A percentile compares a stretch with the other conserved stretches of the same genome.
Evolutionary conservation across 2,329 filamentous ascomycete species (phyloP).

Genomic region (Arthrocladium fulminans): DNA sequence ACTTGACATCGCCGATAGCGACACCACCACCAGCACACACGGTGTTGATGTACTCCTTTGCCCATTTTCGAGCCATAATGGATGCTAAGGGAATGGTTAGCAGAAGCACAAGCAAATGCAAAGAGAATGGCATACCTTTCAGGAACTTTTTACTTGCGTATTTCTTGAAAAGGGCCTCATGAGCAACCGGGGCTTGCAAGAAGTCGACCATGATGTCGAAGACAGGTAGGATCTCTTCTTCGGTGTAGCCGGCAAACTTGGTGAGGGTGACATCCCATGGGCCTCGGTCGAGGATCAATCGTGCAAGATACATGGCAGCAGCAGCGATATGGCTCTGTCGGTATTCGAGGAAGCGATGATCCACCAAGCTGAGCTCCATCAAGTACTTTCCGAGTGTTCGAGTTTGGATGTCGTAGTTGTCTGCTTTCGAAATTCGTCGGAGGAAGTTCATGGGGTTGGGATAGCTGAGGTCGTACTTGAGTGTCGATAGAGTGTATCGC

Average conservation of each 20-base stretch:
- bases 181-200: slow-evolving; percentile 75
- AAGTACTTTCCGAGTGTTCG: slow-evolving; percentile 96
- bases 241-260: slow-evolving; percentile 87
- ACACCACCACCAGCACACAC: slow-evolving; percentile 14
- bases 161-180: slow-evolving; percentile 99
- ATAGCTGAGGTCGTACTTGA: slow-evolving; percentile 96
- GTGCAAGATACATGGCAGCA: slow-evolving; percentile 87
- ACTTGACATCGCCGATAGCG: slow-evolving; percentile 14
- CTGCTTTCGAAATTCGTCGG: slow-evolving; percentile 94
- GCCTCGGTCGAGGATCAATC: slow-evolving; percentile 80
- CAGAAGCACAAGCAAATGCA: slow-evolving; percentile 11
- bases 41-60: slow-evolving; percentile 58
- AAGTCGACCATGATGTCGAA: slow-evolving; percentile 96
- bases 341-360: slow-evolving; percentile 86
- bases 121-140: slow-evolving; percentile 59
- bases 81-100: slow-evolving; percentile 56
- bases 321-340: slow-evolving; percentile 85
- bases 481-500: slow-evolving; percentile 78
- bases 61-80: slow-evolving; percentile 85
- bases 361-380: slow-evolving; percentile 90
- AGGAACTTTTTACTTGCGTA: slow-evolving; percentile 99
- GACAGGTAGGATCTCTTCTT: slow-evolving; percentile 86
- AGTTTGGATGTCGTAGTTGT: slow-evolving; percentile 98
- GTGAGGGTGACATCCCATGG: slow-evolving; percentile 83
- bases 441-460: slow-evolving; percentile 99